phyloP scores from a whole-genome alignment of 139 green algal species.

The Haematococcus lacustris region DNA sequence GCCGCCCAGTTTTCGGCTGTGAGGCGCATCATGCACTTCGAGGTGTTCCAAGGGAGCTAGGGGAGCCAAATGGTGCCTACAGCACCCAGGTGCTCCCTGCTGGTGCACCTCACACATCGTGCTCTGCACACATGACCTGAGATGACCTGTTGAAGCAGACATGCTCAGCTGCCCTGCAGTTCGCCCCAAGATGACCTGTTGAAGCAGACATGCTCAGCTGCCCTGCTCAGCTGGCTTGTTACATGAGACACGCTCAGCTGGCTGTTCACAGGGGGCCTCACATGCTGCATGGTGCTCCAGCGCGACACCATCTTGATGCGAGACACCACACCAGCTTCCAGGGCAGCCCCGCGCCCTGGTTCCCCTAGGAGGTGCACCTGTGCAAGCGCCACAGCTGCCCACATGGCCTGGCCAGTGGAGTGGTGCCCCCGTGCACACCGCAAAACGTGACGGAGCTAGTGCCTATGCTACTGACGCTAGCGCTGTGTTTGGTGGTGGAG shows the following conservation, averaged over 20 bases:
- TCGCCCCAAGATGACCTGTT: no score
- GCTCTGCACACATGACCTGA: neutral
- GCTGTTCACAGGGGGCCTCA: slow-evolving; percentile 14
- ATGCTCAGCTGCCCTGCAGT: no score
- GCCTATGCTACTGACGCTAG: no score
- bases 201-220: no score
- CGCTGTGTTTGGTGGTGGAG: no score
- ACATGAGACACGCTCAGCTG: no score
- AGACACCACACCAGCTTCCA: slow-evolving; percentile 79
- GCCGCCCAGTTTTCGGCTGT: no score
- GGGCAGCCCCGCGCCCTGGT: slow-evolving; percentile 48
- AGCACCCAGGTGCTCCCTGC: no score
- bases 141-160: no score
- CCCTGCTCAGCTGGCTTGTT: neutral
- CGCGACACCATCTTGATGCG: slow-evolving; percentile 67
- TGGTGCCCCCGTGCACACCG: neutral
- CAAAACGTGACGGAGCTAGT: no score
- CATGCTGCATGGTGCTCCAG: slow-evolving; percentile 40
- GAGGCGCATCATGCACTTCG: neutral
- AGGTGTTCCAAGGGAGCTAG: neutral
- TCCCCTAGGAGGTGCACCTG: slow-evolving; percentile 80
- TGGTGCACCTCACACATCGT: neutral
- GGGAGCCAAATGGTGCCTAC: neutral
- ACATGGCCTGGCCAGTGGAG: neutral
- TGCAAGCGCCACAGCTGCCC: neutral